phyloP scores from a whole-genome alignment of 306 rosid genomes.

The Fagus crenata region DNA sequence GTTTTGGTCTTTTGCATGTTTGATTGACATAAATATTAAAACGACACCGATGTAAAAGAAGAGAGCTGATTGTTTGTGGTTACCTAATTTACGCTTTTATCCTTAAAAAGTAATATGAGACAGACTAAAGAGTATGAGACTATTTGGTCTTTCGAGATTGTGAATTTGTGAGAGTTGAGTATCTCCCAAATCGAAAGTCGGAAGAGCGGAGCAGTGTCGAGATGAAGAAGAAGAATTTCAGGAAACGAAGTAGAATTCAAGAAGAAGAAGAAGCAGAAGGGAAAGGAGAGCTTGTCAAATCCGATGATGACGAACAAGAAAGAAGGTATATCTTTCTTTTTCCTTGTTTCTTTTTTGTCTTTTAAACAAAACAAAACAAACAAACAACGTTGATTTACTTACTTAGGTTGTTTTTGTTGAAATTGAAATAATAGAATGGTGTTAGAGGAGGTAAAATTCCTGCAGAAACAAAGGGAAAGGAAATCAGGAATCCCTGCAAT shows the following conservation, averaged over 20 bases:
- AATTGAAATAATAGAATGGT: conserved; percentile 50
- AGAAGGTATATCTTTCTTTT: conserved; percentile 47
- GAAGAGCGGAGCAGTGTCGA: no score
- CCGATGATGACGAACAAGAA: conserved; percentile 65
- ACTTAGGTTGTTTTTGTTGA: neutral
- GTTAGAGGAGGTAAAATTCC: conserved; percentile 87
- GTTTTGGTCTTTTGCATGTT: no score
- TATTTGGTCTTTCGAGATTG: no score
- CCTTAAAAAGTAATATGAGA: no score
- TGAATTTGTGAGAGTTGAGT: no score
- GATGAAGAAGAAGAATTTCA: conserved; percentile 56
- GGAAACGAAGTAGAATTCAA: conserved; percentile 52
- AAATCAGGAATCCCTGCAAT: conserved; percentile 79
- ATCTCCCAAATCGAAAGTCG: no score
- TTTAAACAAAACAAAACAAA: no score
- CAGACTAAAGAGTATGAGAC: no score
- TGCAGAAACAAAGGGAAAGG: conserved; percentile 91
- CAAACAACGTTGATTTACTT: neutral
- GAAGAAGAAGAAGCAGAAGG: conserved; percentile 18
- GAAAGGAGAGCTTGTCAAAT: conserved; percentile 15
- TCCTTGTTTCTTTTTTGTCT: neutral
- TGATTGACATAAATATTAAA: no score
- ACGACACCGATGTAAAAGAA: no score
- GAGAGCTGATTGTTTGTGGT: no score
- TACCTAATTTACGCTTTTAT: no score